phyloP scores from a whole-genome alignment of 1,139 yeast species.

The Nakaseomyces nivariensis region DNA sequence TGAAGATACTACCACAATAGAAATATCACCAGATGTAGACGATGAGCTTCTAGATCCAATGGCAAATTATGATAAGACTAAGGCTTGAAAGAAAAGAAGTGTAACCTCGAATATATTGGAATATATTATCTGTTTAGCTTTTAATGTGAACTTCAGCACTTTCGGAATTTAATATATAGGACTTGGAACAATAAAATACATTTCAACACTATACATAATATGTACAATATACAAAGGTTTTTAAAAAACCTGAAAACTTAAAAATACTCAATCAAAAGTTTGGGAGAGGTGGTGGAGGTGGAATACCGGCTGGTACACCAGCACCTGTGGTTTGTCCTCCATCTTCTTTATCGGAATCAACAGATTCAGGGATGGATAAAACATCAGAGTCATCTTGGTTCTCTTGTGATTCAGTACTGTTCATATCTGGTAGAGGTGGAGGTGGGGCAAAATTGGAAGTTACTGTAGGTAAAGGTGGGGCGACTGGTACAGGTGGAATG shows the following conservation, averaged over 20 bases:
- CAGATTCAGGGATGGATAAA: conserved; percentile 31
- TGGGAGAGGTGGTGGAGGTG: conserved; percentile 29
- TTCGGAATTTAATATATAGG: too few species aligned
- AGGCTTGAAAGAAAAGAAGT: background rate
- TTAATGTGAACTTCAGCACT: too few species aligned
- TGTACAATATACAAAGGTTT: too few species aligned
- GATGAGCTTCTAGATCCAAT: conserved; percentile 10
- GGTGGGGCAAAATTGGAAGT: conserved; percentile 14
- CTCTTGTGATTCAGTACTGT: conserved; percentile 5
- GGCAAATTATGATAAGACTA: conserved; percentile 4
- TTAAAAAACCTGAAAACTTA: background rate
- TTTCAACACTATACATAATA: background rate
- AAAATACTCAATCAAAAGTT: background rate
- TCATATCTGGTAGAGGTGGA: conserved; percentile 20
- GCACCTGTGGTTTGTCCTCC: conserved; percentile 6
- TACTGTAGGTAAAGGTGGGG: conserved; percentile 17
- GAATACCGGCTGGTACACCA: conserved; percentile 18
- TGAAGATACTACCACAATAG: background rate
- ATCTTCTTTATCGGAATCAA: conserved; percentile 26
- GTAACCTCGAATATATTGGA: too few species aligned
- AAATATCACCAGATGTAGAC: background rate
- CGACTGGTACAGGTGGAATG: conserved; percentile 19
- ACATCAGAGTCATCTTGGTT: conserved; percentile 25
- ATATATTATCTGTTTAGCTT: too few species aligned
- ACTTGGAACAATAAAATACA: background rate